Base-by-base conservation (phyloP, 2,329 filamentous ascomycete genomes). In the Ophiostoma sp. region DNA sequence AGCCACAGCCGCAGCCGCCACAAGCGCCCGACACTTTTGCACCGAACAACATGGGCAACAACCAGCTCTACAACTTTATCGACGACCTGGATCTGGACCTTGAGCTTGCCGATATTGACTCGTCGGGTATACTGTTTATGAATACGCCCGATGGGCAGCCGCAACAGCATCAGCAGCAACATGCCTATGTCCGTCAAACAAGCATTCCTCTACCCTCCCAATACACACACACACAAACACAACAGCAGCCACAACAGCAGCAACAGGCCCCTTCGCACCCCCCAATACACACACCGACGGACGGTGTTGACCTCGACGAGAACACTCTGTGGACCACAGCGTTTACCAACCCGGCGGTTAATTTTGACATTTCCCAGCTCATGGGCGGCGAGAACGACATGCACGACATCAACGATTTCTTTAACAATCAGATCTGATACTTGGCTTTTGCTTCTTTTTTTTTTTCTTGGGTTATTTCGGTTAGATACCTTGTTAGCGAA, bases 281-380 rank as follows among this genome's bases (percentile, higher is more conserved):
- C 17, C 7, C 57, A 15, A n/a, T 36, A 64, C 60, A 36, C 33
- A 64, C 60, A 11, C 60, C 60, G 4, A 7, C 60, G 6, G 60
- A 64, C 13, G 60, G 33, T 15, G 60, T 36, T 17, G 68, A 69
- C 15, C 23, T 44, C n/a, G 68, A 27, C 3, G 68, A 69, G 4
- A 65, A 13, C 39, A 65, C 17, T 5, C 23, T 70, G 39, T 70
- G 65, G 66, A 68, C 69, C 10, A 64, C 20, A 1, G 69, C 66
- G 13, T 70, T 67, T 27, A 70, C 54, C 35, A 70, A 70, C n/a
- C 41, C 65, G 4, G 36, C 23, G 8, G 60, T 27, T 8, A 44
- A 52, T 20, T 64, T 70, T 35, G 65, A 67, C 33, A n/a, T 67
- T 15, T 48, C 36, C 39, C 69, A 64, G 7, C 48, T 70, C 17